Conservation (phyloP, 1,284 basidiomycete species). For the Heterobasidion parviporum region DNA sequence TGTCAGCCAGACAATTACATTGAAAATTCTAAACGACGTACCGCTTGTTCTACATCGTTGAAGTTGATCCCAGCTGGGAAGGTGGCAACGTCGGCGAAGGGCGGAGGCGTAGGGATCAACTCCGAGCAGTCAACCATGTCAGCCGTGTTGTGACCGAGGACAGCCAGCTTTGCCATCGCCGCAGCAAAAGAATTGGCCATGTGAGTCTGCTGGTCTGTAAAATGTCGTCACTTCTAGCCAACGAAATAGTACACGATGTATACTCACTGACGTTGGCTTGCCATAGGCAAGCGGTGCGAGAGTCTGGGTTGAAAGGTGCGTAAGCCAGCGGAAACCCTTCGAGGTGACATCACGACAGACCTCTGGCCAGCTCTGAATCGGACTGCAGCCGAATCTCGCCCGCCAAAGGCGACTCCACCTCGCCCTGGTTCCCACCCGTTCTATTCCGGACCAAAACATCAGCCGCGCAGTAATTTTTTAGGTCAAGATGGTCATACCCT, state of each 20-base stretch:
- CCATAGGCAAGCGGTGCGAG: background rate
- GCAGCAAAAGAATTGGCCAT: background rate
- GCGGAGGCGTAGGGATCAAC: conserved; percentile 1
- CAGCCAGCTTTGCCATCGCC: conserved; percentile 4
- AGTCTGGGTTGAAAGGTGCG: background rate
- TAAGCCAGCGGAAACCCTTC: background rate
- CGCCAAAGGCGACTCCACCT: conserved; percentile 19
- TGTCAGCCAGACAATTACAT: background rate
- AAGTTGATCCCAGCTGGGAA: background rate
- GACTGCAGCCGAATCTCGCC: conserved; percentile 28
- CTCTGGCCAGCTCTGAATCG: conserved; percentile 15
- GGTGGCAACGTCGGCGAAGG: background rate
- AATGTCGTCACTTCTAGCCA: too few relatives aligned
- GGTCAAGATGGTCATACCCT: conserved; percentile 7
- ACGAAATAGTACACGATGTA: background rate
- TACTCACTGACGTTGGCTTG: background rate
- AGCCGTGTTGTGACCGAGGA: conserved; percentile 1
- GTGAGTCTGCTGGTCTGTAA: background rate
- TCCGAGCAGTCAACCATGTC: conserved; percentile 4
- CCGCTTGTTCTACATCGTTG: background rate
- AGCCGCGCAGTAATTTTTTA: background rate
- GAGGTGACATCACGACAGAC: background rate
- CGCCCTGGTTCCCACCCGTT: conserved; percentile 17
- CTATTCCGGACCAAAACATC: background rate
- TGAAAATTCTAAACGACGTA: background rate